Conservation (phyloP, 78 protist species). For the Reticulomyxa filosa region DNA sequence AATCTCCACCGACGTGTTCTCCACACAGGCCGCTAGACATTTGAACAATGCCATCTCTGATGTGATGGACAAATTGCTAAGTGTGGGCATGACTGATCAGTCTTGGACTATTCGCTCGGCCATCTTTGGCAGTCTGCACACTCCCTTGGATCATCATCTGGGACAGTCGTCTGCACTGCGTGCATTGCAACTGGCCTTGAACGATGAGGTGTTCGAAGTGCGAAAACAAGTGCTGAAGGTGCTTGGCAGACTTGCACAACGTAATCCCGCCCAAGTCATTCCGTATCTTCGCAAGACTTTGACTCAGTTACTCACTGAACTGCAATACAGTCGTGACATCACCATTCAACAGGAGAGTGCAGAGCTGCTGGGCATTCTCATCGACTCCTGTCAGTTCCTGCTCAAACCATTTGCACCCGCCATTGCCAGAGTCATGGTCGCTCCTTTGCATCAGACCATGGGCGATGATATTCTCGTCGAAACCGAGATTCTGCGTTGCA, state of each 20-base stretch:
- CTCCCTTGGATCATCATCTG: slow-evolving; percentile 1
- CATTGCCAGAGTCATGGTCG: slow-evolving; percentile 40
- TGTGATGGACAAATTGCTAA: background rate
- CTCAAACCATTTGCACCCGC: slow-evolving; percentile 63
- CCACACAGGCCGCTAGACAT: too few relatives aligned
- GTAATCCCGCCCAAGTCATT: slow-evolving; percentile 78
- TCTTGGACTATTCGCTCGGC: background rate
- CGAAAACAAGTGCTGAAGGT: slow-evolving; percentile 11
- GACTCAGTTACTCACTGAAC: slow-evolving; percentile 62
- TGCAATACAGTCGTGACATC: slow-evolving; percentile 29
- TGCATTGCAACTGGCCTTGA: slow-evolving; percentile 3
- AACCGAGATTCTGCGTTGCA: slow-evolving; percentile 20
- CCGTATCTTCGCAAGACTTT: slow-evolving; percentile 73
- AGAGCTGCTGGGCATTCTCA: slow-evolving; percentile 42
- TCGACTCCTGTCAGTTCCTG: slow-evolving; percentile 30
- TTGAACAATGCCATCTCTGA: too few relatives aligned
- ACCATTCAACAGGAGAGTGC: slow-evolving; percentile 29
- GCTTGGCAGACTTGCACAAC: slow-evolving; percentile 40
- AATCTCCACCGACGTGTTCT: too few relatives aligned
- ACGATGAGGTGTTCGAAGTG: slow-evolving; percentile 7
- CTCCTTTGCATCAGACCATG: slow-evolving; percentile 20
- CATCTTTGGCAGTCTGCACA: background rate
- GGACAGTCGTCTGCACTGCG: slow-evolving; percentile 1
- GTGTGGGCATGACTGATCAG: slow-evolving; percentile 4
- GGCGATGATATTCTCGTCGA: slow-evolving; percentile 2